These are phyloP conservation scores for Colletotrichum paranaense DNA, from an alignment of 2,329 filamentous ascomycete species.

Conservation along the genomic window DNA sequence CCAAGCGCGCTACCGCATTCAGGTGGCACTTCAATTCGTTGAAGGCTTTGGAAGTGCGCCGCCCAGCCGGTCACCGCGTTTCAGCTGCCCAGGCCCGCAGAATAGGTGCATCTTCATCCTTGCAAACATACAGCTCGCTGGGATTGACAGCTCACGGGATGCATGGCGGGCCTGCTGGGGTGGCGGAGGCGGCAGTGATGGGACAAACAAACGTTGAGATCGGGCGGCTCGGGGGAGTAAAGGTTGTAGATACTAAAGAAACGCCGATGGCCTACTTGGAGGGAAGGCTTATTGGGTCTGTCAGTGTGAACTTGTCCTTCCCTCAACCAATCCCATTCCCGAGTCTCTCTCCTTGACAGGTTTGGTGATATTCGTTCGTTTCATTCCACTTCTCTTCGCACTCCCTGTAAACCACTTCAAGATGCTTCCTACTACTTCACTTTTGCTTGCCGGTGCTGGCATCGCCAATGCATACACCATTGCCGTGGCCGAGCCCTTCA, in stretches of 20 bases:
- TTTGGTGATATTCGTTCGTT: slow-evolving; percentile 10
- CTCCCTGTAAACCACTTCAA: neutral
- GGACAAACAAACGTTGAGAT: slow-evolving; percentile 5
- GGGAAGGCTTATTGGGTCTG: neutral
- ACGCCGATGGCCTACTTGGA: neutral
- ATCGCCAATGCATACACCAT: slow-evolving; percentile 40
- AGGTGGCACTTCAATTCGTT: neutral
- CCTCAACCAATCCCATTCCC: neutral
- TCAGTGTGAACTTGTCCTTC: neutral
- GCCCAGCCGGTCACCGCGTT: neutral
- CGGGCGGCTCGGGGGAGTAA: neutral
- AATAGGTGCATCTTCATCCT: neutral
- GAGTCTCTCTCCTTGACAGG: neutral
- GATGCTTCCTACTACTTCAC: slow-evolving; percentile 21
- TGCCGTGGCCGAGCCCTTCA: slow-evolving; percentile 39
- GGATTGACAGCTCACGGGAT: neutral
- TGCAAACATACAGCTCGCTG: neutral
- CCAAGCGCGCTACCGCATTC: neutral
- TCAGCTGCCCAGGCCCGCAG: slow-evolving; percentile 11
- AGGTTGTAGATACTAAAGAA: slow-evolving; percentile 1
- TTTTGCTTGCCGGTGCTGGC: slow-evolving; percentile 30
- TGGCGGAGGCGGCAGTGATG: neutral
- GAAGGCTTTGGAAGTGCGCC: neutral
- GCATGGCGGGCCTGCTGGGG: neutral
- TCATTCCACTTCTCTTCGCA: neutral